Base-by-base conservation (phyloP, 2,329 filamentous ascomycete genomes). In the Magnaporthiopsis poae region DNA sequence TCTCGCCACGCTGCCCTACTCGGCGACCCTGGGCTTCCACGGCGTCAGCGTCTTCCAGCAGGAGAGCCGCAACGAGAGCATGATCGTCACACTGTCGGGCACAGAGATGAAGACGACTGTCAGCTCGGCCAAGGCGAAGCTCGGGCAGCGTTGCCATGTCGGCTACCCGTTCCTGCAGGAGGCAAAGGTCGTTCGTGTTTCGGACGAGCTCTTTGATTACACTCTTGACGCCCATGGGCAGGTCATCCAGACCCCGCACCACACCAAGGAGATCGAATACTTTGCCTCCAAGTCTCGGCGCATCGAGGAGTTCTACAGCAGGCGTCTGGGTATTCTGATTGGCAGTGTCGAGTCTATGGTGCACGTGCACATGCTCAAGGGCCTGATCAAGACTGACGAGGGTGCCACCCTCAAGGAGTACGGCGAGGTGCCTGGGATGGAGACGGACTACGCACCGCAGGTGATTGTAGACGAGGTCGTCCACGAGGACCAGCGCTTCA, bases 91-190 rank as follows among this genome's bases (percentile, higher is more conserved):
- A 1, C 81, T 99, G 64, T 83, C 88, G 39, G 89, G 91, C 56
- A 86, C 90, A 0, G 91, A 93, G 69, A 78, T 80, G 67, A 87
- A 89, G 52, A 88, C 89, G 63, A 90, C 86, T 69, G 82, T 88
- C 29, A 87, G 90, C 70, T 80, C 85, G 66, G 93, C 93, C 66
- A 91, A 92, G 75, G 79, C 81, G 64, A 94, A 92, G 74, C 83
- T 99, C 61, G 94, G 93, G 61, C 86, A 94, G 76, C 88, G 88
- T 68, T 93, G 96, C 68, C 92, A 92, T 74, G 90, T 98, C 68
- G 93, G 94, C 56, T 99, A 96, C 73, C 95, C 95, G 1, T 99
- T 97, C 79, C 79, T 99, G 69, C 91, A 96, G 72, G 96, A 99
- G 78, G 95, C 91, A 65, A 94, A 94, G 78, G 88, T 99, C 36